Percentiles rank a stretch among this genome's conserved stretches.
phyloP scores from a whole-genome alignment of 106 monocot genomes.

The Platanthera guangdongensis region DNA sequence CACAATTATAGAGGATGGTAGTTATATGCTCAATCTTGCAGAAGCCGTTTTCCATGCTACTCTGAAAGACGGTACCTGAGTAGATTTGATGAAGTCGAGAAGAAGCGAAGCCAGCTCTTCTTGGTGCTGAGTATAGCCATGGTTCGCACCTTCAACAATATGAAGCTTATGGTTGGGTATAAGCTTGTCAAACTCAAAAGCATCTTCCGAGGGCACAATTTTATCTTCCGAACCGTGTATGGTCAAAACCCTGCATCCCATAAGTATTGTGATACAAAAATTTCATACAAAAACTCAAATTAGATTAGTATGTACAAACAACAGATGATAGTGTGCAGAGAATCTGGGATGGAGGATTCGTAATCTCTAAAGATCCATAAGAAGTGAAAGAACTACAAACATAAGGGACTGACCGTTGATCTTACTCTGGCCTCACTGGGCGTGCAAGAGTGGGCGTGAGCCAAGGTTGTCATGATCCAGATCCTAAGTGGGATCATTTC shows the following conservation, averaged over 20 bases:
- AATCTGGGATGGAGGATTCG: no score
- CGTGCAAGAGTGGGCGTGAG: no score
- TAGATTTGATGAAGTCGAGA: constrained; percentile 44
- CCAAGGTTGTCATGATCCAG: no score
- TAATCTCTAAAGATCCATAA: no score
- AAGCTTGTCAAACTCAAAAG: constrained; percentile 33
- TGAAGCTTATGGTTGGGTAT: constrained; percentile 52
- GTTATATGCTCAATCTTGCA: background rate
- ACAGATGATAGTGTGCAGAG: no score
- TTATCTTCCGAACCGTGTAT: constrained; percentile 78
- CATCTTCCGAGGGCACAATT: constrained; percentile 50
- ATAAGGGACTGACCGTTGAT: no score
- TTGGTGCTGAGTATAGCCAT: constrained; percentile 42
- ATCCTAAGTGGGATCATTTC: no score
- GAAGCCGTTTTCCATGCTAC: background rate
- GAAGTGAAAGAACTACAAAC: no score
- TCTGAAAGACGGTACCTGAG: constrained; percentile 4
- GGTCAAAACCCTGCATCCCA: constrained; percentile 48
- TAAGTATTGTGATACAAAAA: background rate
- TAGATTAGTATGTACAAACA: no score
- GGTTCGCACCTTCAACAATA: constrained; percentile 64
- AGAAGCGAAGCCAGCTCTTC: constrained; percentile 38
- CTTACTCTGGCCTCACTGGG: no score
- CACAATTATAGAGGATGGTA: background rate
- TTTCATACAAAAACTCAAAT: no score